A percentile compares a stretch with the other conserved stretches of the same genome.
Evolutionary conservation across 2,329 filamentous ascomycete species (phyloP).

Genomic region (Arthrobotrys sphaeroides): DNA sequence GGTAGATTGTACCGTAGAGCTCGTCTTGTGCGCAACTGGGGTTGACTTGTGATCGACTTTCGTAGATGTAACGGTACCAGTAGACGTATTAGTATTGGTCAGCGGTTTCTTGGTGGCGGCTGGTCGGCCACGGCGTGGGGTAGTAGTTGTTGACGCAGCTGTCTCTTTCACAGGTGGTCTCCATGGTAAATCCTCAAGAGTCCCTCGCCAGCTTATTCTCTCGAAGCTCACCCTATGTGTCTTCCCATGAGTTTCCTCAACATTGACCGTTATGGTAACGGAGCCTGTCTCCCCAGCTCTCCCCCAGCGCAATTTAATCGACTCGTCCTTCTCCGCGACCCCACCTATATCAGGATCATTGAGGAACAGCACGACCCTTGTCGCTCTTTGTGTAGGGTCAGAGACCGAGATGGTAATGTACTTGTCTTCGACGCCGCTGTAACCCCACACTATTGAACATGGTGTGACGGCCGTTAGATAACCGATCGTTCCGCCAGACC

Average conservation of each 20-base stretch:
- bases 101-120: not conserved
- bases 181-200: conserved; percentile 36
- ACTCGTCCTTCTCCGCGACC: conserved; percentile 66
- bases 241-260: conserved; percentile 36
- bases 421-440: conserved; percentile 26
- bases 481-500: conserved; percentile 44
- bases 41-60: not conserved
- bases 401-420: conserved; percentile 42
- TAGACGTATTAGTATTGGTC: not conserved
- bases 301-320: conserved; percentile 39
- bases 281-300: conserved; percentile 37
- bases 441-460: conserved; percentile 51
- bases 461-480: conserved; percentile 50
- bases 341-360: conserved; percentile 68
- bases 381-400: conserved; percentile 38
- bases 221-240: conserved; percentile 49
- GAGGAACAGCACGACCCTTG: conserved; percentile 59
- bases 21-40: not conserved
- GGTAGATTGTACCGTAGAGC: not conserved
- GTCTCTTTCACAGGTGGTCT: conserved; percentile 18
- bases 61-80: not conserved
- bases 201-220: conserved; percentile 48
- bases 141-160: conserved; percentile 7
- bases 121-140: not conserved
- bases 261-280: conserved; percentile 43